A percentile compares a stretch with the other conserved stretches of the same genome.
Evolutionary conservation across 129 eudicot species (phyloP).

Genomic region (Helichrysum umbraculigerum): DNA sequence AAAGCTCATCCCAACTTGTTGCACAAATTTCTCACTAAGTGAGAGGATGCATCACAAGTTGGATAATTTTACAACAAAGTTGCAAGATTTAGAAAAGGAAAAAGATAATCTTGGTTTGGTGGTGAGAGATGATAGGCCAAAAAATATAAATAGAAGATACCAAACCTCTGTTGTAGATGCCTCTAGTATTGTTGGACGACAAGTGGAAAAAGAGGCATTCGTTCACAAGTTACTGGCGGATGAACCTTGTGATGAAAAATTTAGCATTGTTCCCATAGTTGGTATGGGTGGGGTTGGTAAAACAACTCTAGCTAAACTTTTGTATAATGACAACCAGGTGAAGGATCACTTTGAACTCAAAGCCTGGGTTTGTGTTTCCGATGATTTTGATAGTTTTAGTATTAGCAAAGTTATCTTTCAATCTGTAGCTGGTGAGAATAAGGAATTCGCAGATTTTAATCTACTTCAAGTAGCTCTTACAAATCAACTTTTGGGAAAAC

Average conservation of each 20-base stretch:
- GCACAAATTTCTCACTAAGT: background rate
- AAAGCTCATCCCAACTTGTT: no score
- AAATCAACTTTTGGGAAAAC: constrained; percentile 30
- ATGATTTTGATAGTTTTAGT: constrained; percentile 35
- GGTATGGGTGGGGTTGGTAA: no score
- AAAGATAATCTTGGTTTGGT: background rate
- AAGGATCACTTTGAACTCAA: background rate
- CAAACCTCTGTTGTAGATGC: background rate
- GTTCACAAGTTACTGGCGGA: no score
- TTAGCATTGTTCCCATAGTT: no score
- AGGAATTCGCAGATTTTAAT: constrained; percentile 39
- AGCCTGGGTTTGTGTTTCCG: constrained; percentile 69
- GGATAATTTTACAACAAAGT: background rate
- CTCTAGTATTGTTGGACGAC: background rate
- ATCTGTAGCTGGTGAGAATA: constrained; percentile 18
- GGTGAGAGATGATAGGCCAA: background rate
- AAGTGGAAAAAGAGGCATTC: no score
- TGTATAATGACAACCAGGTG: no score
- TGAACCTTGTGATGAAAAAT: no score
- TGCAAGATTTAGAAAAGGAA: background rate
- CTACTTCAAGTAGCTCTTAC: constrained; percentile 30
- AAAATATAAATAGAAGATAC: background rate
- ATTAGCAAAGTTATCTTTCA: constrained; percentile 57
- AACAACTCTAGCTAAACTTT: no score
- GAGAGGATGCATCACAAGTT: background rate